Conservation (phyloP, 441 rosid genomes). For the Adansonia madagascariensis region DNA sequence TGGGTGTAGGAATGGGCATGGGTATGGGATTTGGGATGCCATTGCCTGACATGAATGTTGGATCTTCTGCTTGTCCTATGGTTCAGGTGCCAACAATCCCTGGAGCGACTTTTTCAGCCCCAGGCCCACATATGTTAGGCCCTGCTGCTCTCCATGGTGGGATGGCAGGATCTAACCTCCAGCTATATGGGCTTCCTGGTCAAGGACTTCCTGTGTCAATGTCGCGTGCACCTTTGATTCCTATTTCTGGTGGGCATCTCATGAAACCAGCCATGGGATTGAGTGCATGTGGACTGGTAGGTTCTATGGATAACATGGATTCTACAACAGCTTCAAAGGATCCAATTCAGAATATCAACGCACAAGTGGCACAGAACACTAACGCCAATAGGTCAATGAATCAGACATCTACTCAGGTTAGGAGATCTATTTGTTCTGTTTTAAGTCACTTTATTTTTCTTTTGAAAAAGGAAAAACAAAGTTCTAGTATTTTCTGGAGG, state of each 20-base stretch:
- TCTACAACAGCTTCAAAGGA: constrained; percentile 52
- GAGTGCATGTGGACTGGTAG: constrained; percentile 34
- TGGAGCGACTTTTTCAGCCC: constrained; percentile 54
- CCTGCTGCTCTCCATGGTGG: constrained; percentile 41
- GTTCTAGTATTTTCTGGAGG: background rate
- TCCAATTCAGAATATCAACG: constrained; percentile 39
- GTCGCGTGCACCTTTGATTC: constrained; percentile 46
- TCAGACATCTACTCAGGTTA: constrained; percentile 56
- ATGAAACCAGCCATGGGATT: constrained; percentile 41
- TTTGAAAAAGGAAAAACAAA: background rate
- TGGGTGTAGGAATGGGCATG: constrained; percentile 56
- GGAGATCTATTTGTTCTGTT: constrained; percentile 31
- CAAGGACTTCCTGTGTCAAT: constrained; percentile 55
- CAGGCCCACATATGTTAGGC: constrained; percentile 41
- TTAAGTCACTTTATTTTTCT: constrained; percentile 18
- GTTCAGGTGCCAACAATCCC: constrained; percentile 54
- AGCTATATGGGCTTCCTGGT: constrained; percentile 50
- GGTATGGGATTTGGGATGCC: constrained; percentile 71
- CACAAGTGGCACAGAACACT: constrained; percentile 27
- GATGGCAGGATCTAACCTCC: constrained; percentile 53
- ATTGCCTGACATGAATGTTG: constrained; percentile 55
- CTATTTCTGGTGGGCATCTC: constrained; percentile 53
- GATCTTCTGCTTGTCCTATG: constrained; percentile 52
- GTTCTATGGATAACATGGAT: constrained; percentile 44
- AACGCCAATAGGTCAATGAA: constrained; percentile 40